These are phyloP conservation scores for Buxus sempervirens DNA, from an alignment of 164 flowering plant genomes.

Conservation along the genomic window DNA sequence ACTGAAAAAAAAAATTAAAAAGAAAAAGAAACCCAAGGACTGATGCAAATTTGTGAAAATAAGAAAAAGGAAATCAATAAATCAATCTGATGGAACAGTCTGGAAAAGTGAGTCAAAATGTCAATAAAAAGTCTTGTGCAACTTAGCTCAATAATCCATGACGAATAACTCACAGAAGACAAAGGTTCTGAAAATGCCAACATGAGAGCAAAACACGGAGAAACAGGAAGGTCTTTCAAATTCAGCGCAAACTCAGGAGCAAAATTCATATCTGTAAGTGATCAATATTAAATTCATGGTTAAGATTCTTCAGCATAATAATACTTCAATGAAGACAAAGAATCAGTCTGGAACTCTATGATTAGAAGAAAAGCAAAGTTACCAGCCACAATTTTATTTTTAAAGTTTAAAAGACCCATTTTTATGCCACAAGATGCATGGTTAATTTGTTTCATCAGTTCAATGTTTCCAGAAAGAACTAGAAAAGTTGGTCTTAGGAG, in stretches of 20 bases:
- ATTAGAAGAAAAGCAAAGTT: not conserved
- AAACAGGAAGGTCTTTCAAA: constrained; percentile 57
- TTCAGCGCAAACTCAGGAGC: constrained; percentile 46
- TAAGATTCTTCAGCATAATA: not conserved
- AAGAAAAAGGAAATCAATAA: not conserved
- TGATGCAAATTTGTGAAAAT: not conserved
- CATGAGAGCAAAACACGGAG: constrained; percentile 80
- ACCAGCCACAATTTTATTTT: not conserved
- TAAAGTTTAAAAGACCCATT: too few relatives aligned
- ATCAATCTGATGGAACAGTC: too few relatives aligned
- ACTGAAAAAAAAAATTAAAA: too few relatives aligned
- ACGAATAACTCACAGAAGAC: constrained; percentile 42
- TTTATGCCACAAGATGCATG: too few relatives aligned
- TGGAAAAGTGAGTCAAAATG: too few relatives aligned
- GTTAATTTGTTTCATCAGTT: too few relatives aligned
- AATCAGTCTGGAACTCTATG: not conserved
- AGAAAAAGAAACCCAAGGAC: too few relatives aligned
- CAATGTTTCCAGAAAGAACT: too few relatives aligned
- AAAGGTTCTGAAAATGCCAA: constrained; percentile 76
- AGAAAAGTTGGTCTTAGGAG: too few relatives aligned
- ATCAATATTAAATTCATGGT: not conserved
- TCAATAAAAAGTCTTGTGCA: not conserved
- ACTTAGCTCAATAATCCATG: not conserved
- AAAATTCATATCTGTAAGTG: constrained; percentile 42
- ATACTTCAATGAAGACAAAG: not conserved